phyloP scores from a whole-genome alignment of 2,329 filamentous ascomycete genomes.

The Talaromyces sp. region DNA sequence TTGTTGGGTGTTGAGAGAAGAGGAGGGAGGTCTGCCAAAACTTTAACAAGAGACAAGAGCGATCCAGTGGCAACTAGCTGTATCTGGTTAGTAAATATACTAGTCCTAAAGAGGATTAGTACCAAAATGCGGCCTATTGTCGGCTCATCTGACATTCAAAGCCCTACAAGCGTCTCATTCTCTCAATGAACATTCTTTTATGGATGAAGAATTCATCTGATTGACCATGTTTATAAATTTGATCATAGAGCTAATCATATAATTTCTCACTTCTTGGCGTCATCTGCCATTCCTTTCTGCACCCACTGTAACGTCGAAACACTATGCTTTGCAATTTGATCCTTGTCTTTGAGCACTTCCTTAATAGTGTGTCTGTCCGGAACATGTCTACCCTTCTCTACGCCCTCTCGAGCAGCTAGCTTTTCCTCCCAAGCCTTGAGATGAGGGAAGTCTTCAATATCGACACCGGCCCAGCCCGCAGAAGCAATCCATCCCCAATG shows the following conservation, averaged over 20 bases:
- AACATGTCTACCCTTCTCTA: constrained; percentile 73
- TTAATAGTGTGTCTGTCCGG: constrained; percentile 62
- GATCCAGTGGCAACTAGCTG: not conserved
- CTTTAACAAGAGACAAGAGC: not conserved
- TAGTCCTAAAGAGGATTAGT: not conserved
- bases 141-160: not conserved
- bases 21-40: not conserved
- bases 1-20: not conserved
- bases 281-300: constrained; percentile 65
- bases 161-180: not conserved
- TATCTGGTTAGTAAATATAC: not conserved
- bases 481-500: constrained; percentile 73
- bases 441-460: constrained; percentile 71
- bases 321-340: constrained; percentile 57
- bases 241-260: not conserved
- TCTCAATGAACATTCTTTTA: not conserved
- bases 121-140: not conserved
- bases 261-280: constrained; percentile 46
- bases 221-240: not conserved
- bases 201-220: not conserved
- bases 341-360: constrained; percentile 56
- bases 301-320: constrained; percentile 56
- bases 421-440: constrained; percentile 74
- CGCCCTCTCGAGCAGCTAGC: constrained; percentile 64
- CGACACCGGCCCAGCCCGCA: constrained; percentile 59